These are phyloP conservation scores for Oryza glumipatula DNA, from an alignment of 176 grass and related monocot species.

Conservation along the genomic window DNA sequence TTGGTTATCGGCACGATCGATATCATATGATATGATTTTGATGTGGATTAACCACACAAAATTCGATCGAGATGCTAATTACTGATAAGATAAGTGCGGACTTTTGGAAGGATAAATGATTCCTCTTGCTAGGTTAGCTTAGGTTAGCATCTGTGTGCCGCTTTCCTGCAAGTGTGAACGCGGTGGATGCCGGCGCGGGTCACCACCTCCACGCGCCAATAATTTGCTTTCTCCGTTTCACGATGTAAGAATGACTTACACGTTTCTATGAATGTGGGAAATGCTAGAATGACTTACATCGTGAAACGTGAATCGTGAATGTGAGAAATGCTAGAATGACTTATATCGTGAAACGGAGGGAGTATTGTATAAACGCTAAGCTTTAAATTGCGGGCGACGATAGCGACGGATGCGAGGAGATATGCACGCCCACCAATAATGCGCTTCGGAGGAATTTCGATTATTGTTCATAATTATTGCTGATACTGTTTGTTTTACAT, in stretches of 20 bases:
- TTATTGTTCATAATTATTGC: neutral
- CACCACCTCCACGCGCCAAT: conserved; percentile 39
- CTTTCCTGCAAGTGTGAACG: conserved; percentile 46
- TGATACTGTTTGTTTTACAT: neutral
- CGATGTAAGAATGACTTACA: no score
- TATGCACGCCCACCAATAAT: conserved; percentile 30
- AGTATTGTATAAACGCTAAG: neutral
- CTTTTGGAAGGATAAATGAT: neutral
- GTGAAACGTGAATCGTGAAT: no score
- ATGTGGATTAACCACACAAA: neutral
- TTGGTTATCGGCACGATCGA: neutral
- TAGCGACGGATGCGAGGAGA: conserved; percentile 29
- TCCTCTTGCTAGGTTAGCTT: neutral
- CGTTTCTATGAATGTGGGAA: no score
- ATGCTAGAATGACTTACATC: no score
- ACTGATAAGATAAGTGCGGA: neutral
- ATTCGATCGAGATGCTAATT: neutral
- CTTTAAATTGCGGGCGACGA: conserved; percentile 26
- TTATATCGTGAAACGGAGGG: no score
- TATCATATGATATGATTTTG: no score
- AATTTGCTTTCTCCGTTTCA: neutral
- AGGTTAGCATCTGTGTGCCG: neutral
- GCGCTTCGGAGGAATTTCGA: neutral
- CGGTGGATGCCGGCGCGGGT: conserved; percentile 42
- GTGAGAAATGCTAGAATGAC: no score